A percentile compares a stretch with the other conserved stretches of the same genome.
Evolutionary conservation across 805 yeast species (phyloP).

Genomic region (Sugiyamaella lignohabitans): DNA sequence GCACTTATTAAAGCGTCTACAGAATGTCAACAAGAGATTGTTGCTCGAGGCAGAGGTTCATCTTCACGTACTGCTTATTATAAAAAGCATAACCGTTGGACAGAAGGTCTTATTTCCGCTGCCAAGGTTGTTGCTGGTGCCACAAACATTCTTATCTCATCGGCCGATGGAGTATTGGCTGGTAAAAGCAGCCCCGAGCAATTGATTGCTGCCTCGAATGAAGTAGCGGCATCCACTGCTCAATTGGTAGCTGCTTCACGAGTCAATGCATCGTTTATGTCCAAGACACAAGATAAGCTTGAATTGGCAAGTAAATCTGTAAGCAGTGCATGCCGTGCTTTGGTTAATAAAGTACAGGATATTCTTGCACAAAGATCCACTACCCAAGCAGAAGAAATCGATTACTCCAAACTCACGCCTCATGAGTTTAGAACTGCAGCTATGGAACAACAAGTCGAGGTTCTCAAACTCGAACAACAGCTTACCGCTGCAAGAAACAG

Average conservation of each 20-base stretch:
- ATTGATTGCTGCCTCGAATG: slow-evolving; percentile 82
- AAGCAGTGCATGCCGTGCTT: slow-evolving; percentile 63
- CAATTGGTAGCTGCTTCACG: slow-evolving; percentile 89
- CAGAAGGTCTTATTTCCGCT: slow-evolving; percentile 87
- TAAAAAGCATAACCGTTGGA: slow-evolving; percentile 85
- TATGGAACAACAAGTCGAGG: slow-evolving; percentile 91
- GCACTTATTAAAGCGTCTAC: slow-evolving; percentile 68
- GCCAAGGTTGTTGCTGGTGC: slow-evolving; percentile 81
- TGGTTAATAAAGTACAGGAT: slow-evolving; percentile 64
- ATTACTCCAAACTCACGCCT: slow-evolving; percentile 60
- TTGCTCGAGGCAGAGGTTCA: slow-evolving; percentile 59
- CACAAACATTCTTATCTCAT: slow-evolving; percentile 70
- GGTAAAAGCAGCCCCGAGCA: slow-evolving; percentile 67
- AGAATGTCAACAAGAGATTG: slow-evolving; percentile 77
- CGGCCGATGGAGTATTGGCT: slow-evolving; percentile 78
- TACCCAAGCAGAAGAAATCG: slow-evolving; percentile 42
- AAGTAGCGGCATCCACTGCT: slow-evolving; percentile 87
- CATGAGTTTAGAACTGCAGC: slow-evolving; percentile 81
- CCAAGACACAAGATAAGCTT: slow-evolving; percentile 67
- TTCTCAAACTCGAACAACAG: slow-evolving; percentile 72
- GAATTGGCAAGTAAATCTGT: slow-evolving; percentile 67
- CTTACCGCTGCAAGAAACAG: slow-evolving; percentile 67
- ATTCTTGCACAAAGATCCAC: slow-evolving; percentile 38
- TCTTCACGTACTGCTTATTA: slow-evolving; percentile 68
- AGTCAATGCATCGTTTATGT: slow-evolving; percentile 71